These are phyloP conservation scores for Populus hybrid DNA, from an alignment of 441 rosid species.

Conservation along the genomic window DNA sequence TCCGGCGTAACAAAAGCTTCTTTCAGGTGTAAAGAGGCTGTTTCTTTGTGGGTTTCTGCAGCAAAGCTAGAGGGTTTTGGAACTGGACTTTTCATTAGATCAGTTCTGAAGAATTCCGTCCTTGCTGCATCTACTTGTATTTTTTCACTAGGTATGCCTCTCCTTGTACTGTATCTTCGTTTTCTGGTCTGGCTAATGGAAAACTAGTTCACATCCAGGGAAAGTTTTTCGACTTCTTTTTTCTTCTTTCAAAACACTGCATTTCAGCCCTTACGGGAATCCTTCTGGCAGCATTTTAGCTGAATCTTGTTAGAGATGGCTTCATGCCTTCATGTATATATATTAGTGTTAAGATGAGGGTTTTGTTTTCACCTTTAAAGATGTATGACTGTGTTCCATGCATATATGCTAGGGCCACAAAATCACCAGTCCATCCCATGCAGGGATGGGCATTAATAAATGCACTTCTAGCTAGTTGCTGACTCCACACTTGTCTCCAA, in stretches of 20 bases:
- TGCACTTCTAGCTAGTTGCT: background rate
- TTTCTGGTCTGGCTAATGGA: background rate
- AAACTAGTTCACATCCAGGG: background rate
- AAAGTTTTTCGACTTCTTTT: background rate
- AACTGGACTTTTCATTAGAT: slow-evolving; percentile 15
- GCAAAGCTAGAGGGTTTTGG: slow-evolving; percentile 14
- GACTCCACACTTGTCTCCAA: background rate
- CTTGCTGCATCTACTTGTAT: slow-evolving; percentile 49
- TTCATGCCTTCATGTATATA: background rate
- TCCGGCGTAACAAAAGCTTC: slow-evolving; percentile 15
- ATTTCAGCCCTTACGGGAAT: background rate
- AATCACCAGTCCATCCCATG: background rate
- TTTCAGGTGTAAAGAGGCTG: slow-evolving; percentile 17
- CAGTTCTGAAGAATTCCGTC: slow-evolving; percentile 29
- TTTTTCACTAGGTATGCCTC: slow-evolving; percentile 52
- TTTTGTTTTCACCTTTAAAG: background rate
- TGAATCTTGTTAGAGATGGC: background rate
- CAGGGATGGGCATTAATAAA: background rate
- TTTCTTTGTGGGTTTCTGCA: slow-evolving; percentile 28
- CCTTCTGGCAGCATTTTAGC: background rate
- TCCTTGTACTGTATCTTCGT: background rate
- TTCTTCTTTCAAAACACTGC: background rate
- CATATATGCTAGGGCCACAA: background rate
- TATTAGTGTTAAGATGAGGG: background rate
- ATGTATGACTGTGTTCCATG: background rate